These are phyloP conservation scores for Acanthamoeba healyi DNA, from an alignment of 208 protist species.

Conservation along the genomic window DNA sequence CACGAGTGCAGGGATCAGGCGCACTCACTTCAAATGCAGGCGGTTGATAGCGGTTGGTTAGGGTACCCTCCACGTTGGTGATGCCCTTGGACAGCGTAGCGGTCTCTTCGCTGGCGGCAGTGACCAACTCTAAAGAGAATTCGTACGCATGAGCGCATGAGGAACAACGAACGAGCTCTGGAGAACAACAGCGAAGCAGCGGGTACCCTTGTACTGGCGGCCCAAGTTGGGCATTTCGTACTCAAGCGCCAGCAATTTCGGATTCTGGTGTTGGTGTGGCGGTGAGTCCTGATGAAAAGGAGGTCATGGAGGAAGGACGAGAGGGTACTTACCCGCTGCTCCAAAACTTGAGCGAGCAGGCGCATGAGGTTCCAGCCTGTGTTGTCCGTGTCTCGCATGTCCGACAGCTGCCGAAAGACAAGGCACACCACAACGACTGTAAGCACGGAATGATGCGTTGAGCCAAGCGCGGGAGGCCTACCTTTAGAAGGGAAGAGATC, in stretches of 20 bases:
- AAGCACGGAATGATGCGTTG: too few relatives aligned
- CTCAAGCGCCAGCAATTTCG: not conserved
- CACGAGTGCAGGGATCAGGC: not conserved
- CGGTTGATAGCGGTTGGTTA: too few relatives aligned
- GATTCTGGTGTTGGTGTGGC: not conserved
- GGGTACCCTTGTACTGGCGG: constrained; percentile 19
- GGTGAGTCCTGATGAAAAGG: not conserved
- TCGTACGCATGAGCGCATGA: too few relatives aligned
- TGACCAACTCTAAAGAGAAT: constrained; percentile 27
- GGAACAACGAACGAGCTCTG: too few relatives aligned
- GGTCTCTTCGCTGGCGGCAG: constrained; percentile 16
- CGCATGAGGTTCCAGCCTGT: constrained; percentile 46
- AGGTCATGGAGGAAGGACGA: not conserved
- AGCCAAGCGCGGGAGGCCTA: too few relatives aligned
- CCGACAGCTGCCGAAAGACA: not conserved
- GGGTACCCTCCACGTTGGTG: not conserved
- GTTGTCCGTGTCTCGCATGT: constrained; percentile 55
- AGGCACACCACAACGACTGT: too few relatives aligned
- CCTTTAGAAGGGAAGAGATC: too few relatives aligned
- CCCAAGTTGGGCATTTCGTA: constrained; percentile 1
- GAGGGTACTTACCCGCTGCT: not conserved
- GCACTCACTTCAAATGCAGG: not conserved
- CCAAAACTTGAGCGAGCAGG: not conserved
- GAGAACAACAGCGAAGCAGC: not conserved
- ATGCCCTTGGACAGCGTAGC: not conserved